Evolutionary conservation across 2,329 filamentous ascomycete species (phyloP).

Genomic region (Teratosphaeriaceae sp.): DNA sequence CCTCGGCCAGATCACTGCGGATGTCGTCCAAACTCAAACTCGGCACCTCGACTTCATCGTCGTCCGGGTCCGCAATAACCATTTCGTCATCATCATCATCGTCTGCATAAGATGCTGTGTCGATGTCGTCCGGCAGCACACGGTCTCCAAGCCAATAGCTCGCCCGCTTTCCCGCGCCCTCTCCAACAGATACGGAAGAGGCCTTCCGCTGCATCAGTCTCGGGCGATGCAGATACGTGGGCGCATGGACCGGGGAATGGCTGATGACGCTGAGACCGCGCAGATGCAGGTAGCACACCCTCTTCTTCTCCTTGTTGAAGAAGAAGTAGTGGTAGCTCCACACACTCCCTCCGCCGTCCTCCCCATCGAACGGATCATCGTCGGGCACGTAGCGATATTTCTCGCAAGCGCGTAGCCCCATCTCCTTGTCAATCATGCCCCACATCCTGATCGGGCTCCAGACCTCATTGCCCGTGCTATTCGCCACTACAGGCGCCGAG

Average conservation of each 20-base stretch:
- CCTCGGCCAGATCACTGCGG: conserved; percentile 27
- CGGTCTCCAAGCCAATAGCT: conserved; percentile 80
- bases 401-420: conserved; percentile 82
- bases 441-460: conserved; percentile 94
- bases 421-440: conserved; percentile 88
- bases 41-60: conserved; percentile 29
- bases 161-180: conserved; percentile 69
- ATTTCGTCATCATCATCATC: conserved; percentile 29
- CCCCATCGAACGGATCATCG: conserved; percentile 84
- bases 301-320: conserved; percentile 87
- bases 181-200: conserved; percentile 32
- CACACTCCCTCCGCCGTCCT: conserved; percentile 68
- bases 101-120: conserved; percentile 18
- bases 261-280: conserved; percentile 77
- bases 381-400: conserved; percentile 86
- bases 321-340: conserved; percentile 98
- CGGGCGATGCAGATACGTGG: conserved; percentile 40
- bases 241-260: conserved; percentile 47
- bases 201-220: conserved; percentile 21
- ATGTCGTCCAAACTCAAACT: conserved; percentile 31
- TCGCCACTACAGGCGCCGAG: conserved; percentile 19
- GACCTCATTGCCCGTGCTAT: conserved; percentile 28
- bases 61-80: conserved; percentile 18
- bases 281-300: conserved; percentile 89
- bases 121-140: conserved; percentile 26